A percentile compares a stretch with the other conserved stretches of the same genome.
Evolutionary conservation across 192 early-diverging fungal genomes (phyloP).

Genomic region (Gorgonomyces haynaldii): DNA sequence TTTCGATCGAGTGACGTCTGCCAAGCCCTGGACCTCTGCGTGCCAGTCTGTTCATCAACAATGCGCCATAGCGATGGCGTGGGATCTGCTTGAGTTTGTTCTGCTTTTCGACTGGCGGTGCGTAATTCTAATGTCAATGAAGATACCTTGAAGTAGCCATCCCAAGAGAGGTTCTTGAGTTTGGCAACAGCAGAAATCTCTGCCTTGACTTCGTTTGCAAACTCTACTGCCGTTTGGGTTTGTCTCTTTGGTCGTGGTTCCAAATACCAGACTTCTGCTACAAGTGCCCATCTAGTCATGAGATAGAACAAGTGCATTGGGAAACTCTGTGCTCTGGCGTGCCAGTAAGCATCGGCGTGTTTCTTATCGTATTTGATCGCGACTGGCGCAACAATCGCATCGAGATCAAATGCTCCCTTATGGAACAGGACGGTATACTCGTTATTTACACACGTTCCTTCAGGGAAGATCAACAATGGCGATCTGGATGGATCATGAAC

Average conservation of each 20-base stretch:
- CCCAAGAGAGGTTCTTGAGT: constrained; percentile 45
- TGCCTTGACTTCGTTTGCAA: constrained; percentile 45
- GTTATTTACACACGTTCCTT: constrained; percentile 48
- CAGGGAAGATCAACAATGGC: constrained; percentile 44
- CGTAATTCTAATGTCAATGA: constrained; percentile 7
- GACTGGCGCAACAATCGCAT: constrained; percentile 33
- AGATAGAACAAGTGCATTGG: constrained; percentile 41
- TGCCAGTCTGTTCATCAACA: constrained; percentile 26
- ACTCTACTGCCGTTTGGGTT: constrained; percentile 31
- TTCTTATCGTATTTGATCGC: constrained; percentile 44
- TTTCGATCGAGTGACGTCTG: constrained; percentile 8
- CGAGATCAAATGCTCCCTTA: constrained; percentile 48
- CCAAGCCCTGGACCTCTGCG: background rate
- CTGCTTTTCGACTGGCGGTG: constrained; percentile 8
- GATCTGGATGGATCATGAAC: constrained; percentile 21
- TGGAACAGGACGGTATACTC: constrained; percentile 50
- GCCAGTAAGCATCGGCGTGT: constrained; percentile 47
- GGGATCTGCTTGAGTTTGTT: constrained; percentile 13
- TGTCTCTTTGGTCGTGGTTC: constrained; percentile 20
- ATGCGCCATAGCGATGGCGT: constrained; percentile 27
- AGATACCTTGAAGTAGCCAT: constrained; percentile 41
- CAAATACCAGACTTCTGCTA: constrained; percentile 43
- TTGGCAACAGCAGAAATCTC: constrained; percentile 34
- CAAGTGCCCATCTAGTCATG: constrained; percentile 45
- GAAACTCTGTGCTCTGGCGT: constrained; percentile 38